phyloP scores from a whole-genome alignment of 257 asterid species.

The Lycium barbarum region DNA sequence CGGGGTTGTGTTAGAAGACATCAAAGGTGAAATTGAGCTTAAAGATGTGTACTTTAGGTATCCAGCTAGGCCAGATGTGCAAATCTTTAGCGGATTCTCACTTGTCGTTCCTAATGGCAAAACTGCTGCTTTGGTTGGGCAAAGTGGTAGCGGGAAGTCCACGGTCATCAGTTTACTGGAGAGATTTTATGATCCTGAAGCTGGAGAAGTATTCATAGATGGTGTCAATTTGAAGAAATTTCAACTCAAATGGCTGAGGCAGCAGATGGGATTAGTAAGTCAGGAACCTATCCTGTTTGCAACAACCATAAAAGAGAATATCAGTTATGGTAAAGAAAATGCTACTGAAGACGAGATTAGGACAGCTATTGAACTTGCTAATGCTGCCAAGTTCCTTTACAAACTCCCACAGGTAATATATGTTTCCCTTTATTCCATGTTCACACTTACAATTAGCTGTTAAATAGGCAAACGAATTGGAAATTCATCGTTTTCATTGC shows the following conservation, averaged over 20 bases:
- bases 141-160: slow-evolving; percentile 83
- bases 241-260: slow-evolving; percentile 63
- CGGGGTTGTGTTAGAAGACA: slow-evolving; percentile 50
- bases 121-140: slow-evolving; percentile 77
- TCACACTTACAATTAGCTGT: not conserved
- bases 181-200: slow-evolving; percentile 76
- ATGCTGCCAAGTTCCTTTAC: slow-evolving; percentile 79
- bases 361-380: slow-evolving; percentile 71
- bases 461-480: not conserved
- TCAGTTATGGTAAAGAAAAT: slow-evolving; percentile 63
- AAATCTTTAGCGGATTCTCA: slow-evolving; percentile 63
- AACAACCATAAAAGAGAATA: slow-evolving; percentile 63
- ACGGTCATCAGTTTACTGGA: slow-evolving; percentile 73
- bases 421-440: not conserved
- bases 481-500: not conserved
- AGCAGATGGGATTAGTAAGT: slow-evolving; percentile 73
- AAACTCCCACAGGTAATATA: slow-evolving; percentile 58
- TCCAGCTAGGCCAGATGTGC: slow-evolving; percentile 76
- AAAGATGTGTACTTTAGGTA: slow-evolving; percentile 63
- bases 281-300: slow-evolving; percentile 78
- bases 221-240: slow-evolving; percentile 56
- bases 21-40: slow-evolving; percentile 61
- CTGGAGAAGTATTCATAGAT: slow-evolving; percentile 67
- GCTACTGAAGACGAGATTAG: slow-evolving; percentile 74
- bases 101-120: slow-evolving; percentile 54